Base-by-base conservation (phyloP, 2,329 filamentous ascomycete genomes). In the Hyphodiscus sp. region DNA sequence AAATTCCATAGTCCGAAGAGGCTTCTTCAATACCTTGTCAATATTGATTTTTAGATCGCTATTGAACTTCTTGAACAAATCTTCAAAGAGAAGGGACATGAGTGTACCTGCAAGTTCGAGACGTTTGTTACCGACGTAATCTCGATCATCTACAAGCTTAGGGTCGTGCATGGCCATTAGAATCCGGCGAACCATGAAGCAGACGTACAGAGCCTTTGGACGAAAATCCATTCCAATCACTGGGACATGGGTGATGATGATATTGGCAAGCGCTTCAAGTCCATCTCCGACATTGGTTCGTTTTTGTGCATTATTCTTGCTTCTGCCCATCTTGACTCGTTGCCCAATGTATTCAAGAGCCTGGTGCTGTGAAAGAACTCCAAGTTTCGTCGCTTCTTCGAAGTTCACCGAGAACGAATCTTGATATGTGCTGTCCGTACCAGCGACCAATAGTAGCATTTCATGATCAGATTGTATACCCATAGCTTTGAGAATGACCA, bases 41-140 rank as follows among this genome's bases (percentile, higher is more conserved):
- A 99, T 92, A 61, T 87, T 92, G 73, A 89, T 82, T 70, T 95
- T 96, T 68, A 99, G 84, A 62, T 94, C 86, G 54, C 82, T 82
- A 64, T 89, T 88, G 70, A 96, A 96, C 56, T 89, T 88, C 74
- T 99, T 99, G 81, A 99, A 99, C 56, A 96, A 73, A 76, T 99
- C 95, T 71, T 99, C 95, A 62, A 99, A 99, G 0, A 99, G 78
- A 1, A 99, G 78, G 2, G 94, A 91, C 57, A 99, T 74, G 68
- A 99, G 85, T 71, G 97, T 94, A 0, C 94, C 94, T 51, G 95
- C 95, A 71, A 99, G 71, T 70, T 99, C 94, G 44, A 99, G 76
- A 56, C 94, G 84, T 73, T 99, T 99, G 74, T 99, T 99, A 61
- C 94, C 94, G 29, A 99, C 91, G 66, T 97, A 99, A 72, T 99